Evolutionary conservation across 768 basidiomycete species (phyloP), one percentile per base, ranked within the genome.

Genomic region (Tulasnella sp.): DNA sequence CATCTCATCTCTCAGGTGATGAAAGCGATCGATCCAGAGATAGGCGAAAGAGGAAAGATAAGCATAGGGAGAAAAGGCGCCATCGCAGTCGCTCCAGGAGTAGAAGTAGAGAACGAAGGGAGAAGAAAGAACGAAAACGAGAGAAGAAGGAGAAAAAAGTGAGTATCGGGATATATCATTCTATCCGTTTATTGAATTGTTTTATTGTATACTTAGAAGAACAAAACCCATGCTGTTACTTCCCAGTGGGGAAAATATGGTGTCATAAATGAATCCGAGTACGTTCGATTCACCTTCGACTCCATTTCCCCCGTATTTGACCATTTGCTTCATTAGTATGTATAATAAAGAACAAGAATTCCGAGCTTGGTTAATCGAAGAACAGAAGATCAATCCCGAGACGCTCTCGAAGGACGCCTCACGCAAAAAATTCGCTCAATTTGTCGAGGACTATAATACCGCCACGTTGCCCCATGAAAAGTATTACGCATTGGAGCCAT

Each of bases 391-490:
- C 58, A 93, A 93, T 61, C 89, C 90, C 0, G 91, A 93, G 66
- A 82, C 81, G 3, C 70, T 90, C 40, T 74, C 81, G 12, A 91
- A 88, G 59, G 88, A 92, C 43, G 81, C 83, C 56, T 79, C 77
- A 54, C 81, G 78, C 66, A 90, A 88, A 59, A 84, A 90, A 61
- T 95, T 92, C 63, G 70, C 76, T 4, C 72, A 73, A n/a, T 54
- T 47, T 29, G 32, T 54, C 25, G 86, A 89, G 63, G 86, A 88
- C 61, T 88, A 72, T 61, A 86, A 89, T 59, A 87, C 83, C 90
- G 90, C 89, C 12, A 95, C 91, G 3, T 72, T 95, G 2, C 87
- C 91, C 8, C 84, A 93, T 60, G 89, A 92, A 63, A 95, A 95
- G 63, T 95, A 91, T 65, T 93, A 93, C 64, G 55, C 52, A 7